Evolutionary conservation across 129 eudicot genomes (phyloP), one percentile per base, ranked within the genome.

Genomic region (Dittrichia graveolens): DNA sequence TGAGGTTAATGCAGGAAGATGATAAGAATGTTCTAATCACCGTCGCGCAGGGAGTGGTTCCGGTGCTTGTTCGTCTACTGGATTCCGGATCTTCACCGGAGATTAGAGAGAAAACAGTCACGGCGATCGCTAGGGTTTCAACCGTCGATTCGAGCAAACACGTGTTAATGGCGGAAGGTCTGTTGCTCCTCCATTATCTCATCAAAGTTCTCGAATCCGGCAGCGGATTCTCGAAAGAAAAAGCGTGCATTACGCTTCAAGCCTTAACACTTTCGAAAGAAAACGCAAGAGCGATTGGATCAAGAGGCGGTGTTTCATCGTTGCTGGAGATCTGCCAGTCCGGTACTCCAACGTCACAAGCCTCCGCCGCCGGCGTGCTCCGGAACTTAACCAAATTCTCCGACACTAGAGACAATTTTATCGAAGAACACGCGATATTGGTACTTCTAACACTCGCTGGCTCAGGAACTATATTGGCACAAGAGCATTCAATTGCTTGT

Each of bases 401-500:
- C 3, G 94, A 85, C 0, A 52, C 62, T 1, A 81, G 76, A 18
- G 82, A 81, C 34, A 74, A 44, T 79, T 87, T 87, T 34, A 14
- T 85, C 3, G 96, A 87, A 53, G 91, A 87, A 73, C 81, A 87
- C 24, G 84, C 84, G 5, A 67, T 87, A 24, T 53, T 56, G 8
- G 77, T 76, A 2, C 73, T 90, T 44, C 37, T 90, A 47, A 76
- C 77, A 4, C 55, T 90, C 41, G 78, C 85, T 7, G 63, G 81
- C 7, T 82, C 91, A 8, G 96, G 96, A 14, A 87, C 91, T 6
- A 44, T 71, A 1, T 56, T 81, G 15, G 94, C 96, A 0, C 90
- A 85, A 69, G 94, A 90, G 57, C 86, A 87, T 83, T 75, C 96
- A 7, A 71, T 90, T 13, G 87, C 85, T 19, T 90, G 96, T 76